Base-by-base conservation (phyloP, 2,329 filamentous ascomycete genomes). In the Aspergillus japonicus region DNA sequence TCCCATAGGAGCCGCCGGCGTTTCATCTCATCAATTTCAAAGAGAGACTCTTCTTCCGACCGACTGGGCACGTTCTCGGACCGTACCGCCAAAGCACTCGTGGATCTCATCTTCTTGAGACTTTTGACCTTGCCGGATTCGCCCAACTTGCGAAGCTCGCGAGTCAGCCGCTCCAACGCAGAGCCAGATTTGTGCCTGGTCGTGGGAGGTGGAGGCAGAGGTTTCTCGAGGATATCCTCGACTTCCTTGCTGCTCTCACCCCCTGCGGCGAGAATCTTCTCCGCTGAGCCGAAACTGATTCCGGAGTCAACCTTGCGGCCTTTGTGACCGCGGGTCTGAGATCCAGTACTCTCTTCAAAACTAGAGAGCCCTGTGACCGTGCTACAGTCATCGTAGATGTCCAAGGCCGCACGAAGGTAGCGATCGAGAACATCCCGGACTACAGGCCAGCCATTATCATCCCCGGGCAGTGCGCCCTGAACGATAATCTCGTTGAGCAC, bases 271-370 rank as follows among this genome's bases (percentile, higher is more conserved):
- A 75, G 71, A 56, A 62, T 48, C 49, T 70, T 72, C 47, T 72
- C 72, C 24, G 70, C 64, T 1, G 75, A 76, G 53, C 77, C 79
- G 66, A 88, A 87, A 71, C 85, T 87, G 60, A 88, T 82, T 21
- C 86, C 86, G 3, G 86, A 88, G 69, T 88, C 86, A 23, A 82
- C 83, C 73, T 87, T 87, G 67, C 85, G 81, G 42, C 77, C 75
- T 66, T 81, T 82, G 56, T 77, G 74, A 51, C 70, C 68, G 55
- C 71, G 65, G 48, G 70, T 62, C n/a, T 69, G 68, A 14, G 71
- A 67, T 19, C 63, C 62, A 31, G 69, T 66, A 8, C 60, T 62
- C 47, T 68, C 68, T 53, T 75, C 73, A 35, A 75, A 69, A 62
- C 75, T 75, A 35, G 77, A 69, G 5, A 77, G 76, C 47, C 78